Percentiles rank a stretch among this genome's conserved stretches.
Conservation (phyloP, 805 yeast genomes). For the Metschnikowia cerradonensis region DNA sequence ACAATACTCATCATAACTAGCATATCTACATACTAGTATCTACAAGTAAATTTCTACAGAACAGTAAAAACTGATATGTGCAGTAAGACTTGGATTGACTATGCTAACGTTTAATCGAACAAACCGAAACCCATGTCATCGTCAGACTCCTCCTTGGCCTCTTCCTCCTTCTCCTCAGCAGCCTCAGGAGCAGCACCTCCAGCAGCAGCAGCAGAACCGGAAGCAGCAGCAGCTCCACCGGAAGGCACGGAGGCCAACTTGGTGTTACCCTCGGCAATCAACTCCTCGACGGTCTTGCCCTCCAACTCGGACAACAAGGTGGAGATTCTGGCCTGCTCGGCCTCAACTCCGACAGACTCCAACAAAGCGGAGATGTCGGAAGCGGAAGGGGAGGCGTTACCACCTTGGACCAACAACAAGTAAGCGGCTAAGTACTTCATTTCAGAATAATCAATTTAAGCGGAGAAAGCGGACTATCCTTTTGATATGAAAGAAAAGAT, state of each 20-base stretch:
- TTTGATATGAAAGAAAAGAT: constrained; percentile 33
- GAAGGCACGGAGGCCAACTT: constrained; percentile 97
- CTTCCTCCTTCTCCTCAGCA: constrained; percentile 64
- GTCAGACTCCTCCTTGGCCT: constrained; percentile 61
- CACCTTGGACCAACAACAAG: constrained; percentile 96
- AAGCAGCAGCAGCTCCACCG: constrained; percentile 93
- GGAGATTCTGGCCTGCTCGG: constrained; percentile 82
- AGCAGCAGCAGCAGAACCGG: constrained; percentile 67
- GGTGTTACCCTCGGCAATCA: constrained; percentile 91
- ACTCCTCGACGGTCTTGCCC: constrained; percentile 87
- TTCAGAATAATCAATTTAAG: constrained; percentile 78
- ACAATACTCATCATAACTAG: too few species aligned
- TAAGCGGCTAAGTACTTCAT: constrained; percentile 99
- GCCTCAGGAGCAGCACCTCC: constrained; percentile 69
- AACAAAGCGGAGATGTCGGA: constrained; percentile 84
- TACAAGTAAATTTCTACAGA: too few species aligned
- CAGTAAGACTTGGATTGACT: neutral
- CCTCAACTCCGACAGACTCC: constrained; percentile 94
- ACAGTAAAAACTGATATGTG: too few species aligned
- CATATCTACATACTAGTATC: too few species aligned
- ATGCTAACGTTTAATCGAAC: constrained; percentile 70
- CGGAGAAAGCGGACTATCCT: constrained; percentile 78
- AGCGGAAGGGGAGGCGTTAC: constrained; percentile 91
- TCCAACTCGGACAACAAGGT: constrained; percentile 79
- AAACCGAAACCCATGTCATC: constrained; percentile 92